Conservation (phyloP, 768 basidiomycete genomes). For the Trichaptum fuscoviolaceum region DNA sequence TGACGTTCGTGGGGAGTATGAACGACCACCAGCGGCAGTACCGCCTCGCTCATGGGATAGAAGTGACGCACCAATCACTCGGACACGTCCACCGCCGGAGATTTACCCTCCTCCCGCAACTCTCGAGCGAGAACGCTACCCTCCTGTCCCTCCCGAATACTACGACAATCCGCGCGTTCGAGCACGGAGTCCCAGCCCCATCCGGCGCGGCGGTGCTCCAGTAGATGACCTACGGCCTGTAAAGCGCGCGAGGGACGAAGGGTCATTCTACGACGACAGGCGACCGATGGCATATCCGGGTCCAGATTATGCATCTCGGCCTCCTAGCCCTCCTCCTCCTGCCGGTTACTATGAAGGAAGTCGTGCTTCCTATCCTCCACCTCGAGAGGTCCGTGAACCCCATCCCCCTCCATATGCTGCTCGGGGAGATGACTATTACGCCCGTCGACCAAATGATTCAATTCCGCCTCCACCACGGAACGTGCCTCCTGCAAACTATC, state of each 20-base stretch:
- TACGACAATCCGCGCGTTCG: slow-evolving; percentile 1
- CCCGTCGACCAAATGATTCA: not conserved
- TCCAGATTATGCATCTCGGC: not conserved
- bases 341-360: not conserved
- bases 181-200: slow-evolving; percentile 2
- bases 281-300: not conserved
- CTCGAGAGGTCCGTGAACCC: slow-evolving; percentile 1
- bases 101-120: not conserved
- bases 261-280: not conserved
- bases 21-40: not conserved
- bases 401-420: not conserved
- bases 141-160: not conserved
- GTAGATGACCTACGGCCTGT: not conserved
- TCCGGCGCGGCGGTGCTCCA: not conserved
- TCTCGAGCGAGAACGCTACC: not conserved
- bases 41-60: slow-evolving; percentile 4
- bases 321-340: slow-evolving; percentile 1
- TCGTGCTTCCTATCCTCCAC: not conserved
- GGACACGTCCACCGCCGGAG: not conserved
- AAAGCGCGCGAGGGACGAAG: not conserved
- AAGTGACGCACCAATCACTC: not conserved
- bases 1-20: not conserved
- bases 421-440: not conserved
- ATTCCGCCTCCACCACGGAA: not conserved
- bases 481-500: not conserved